Evolutionary conservation across 768 basidiomycete species (phyloP), one percentile per base, ranked within the genome.

Genomic region (Boletellus sp.): DNA sequence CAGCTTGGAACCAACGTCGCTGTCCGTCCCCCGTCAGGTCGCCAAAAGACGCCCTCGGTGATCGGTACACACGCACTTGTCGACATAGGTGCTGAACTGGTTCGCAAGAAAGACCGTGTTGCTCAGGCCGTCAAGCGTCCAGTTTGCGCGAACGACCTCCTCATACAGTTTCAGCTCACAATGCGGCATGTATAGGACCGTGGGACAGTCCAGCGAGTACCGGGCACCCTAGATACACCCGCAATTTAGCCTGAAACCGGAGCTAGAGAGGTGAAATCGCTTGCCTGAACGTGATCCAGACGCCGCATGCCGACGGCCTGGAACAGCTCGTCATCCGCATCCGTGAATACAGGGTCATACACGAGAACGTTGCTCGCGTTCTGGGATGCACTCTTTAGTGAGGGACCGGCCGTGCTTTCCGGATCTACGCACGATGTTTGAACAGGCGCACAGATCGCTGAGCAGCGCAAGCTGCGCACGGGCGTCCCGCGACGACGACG

Each of bases 101-200:
- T 90, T 90, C 48, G 80, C 84, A 52, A 90, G 59, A 46, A 90
- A 70, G 46, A 87, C 58, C 20, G 83, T 59, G 50, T 69, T 71
- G 49, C 70, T 60, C 45, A 87, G 65, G 19, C 68, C 67, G 24
- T 71, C 71, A 24, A 51, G 60, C 40, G 71, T 67, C 83, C 84
- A 85, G 62, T 87, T 88, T 12, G 75, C 74, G 50, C 75, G 74
- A 48, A 90, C 66, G 39, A 88, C 60, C 55, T 69, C 74, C 61
- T 90, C 85, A 64, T 89, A 87, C 23, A 90, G 73, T 52, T 75
- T 75, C 65, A 85, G 61, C 60, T 87, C 85, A 63, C 88, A 89
- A 65, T 90, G 87, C 19, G 86, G 87, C 85, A 89, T 87, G 69
- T 80, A 88, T 47, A 83, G 71, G 47, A 90, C 71, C 41, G 85